These are phyloP conservation scores for Candida railenensis DNA, from an alignment of 805 yeast species.

Conservation along the genomic window DNA sequence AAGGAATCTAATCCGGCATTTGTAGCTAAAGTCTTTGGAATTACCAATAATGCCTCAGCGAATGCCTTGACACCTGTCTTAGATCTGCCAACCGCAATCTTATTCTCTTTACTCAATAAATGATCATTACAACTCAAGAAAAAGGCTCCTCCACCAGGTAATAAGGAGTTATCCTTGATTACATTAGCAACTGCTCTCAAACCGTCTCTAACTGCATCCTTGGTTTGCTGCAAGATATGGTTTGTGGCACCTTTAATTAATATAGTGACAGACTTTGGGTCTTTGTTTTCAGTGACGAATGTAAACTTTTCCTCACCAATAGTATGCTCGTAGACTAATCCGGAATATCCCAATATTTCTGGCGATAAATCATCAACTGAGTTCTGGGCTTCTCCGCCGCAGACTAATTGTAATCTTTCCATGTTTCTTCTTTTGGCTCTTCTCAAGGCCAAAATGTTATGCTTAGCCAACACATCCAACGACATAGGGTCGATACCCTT, in stretches of 20 bases:
- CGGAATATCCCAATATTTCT: constrained; percentile 80
- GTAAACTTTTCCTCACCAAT: constrained; percentile 98
- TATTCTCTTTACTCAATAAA: constrained; percentile 49
- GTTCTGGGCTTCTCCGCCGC: constrained; percentile 98
- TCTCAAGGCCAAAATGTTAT: constrained; percentile 90
- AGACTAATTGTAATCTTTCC: constrained; percentile 95
- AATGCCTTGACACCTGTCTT: constrained; percentile 92
- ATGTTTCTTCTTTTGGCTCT: constrained; percentile 98
- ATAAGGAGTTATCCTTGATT: constrained; percentile 75
- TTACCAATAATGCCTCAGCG: constrained; percentile 84
- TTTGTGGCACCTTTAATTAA: constrained; percentile 91
- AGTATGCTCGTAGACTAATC: constrained; percentile 85
- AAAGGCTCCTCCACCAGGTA: constrained; percentile 98
- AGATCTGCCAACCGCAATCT: constrained; percentile 73
- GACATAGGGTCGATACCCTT: constrained; percentile 99
- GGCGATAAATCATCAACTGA: constrained; percentile 91
- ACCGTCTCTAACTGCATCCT: constrained; percentile 98
- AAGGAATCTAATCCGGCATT: constrained; percentile 94
- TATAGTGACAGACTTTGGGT: constrained; percentile 89
- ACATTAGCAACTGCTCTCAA: constrained; percentile 92
- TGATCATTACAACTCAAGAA: constrained; percentile 79
- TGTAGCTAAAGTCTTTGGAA: constrained; percentile 89
- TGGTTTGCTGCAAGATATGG: constrained; percentile 85
- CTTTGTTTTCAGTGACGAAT: constrained; percentile 83
- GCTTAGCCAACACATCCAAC: constrained; percentile 87